These are phyloP conservation scores for Aureobasidium zeae DNA, from an alignment of 2,329 filamentous ascomycete species.

Conservation along the genomic window DNA sequence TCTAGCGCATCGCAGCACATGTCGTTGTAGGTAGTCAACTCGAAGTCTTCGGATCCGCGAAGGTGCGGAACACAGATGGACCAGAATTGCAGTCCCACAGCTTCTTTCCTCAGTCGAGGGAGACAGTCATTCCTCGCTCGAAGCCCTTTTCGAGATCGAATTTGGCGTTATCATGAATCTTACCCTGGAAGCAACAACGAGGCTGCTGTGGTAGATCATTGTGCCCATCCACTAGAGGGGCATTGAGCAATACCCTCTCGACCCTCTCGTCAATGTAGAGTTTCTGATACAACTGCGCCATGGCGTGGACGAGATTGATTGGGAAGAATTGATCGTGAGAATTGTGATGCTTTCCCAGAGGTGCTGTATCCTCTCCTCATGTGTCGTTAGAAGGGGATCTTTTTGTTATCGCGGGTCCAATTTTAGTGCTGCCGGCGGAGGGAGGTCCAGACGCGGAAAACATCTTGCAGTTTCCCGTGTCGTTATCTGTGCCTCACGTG, in stretches of 20 bases:
- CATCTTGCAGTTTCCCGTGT: too few species aligned
- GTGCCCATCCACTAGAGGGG: slow-evolving; percentile 31
- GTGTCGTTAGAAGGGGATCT: too few species aligned
- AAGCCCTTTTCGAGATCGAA: slow-evolving; percentile 29
- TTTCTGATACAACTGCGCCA: too few species aligned
- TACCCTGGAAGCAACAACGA: slow-evolving; percentile 24
- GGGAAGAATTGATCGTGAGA: too few species aligned
- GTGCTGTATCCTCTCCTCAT: too few species aligned
- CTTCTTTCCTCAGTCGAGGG: slow-evolving; percentile 17
- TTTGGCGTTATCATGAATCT: slow-evolving; percentile 28
- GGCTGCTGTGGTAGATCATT: slow-evolving; percentile 26
- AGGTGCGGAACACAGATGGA: slow-evolving; percentile 20
- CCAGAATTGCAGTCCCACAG: slow-evolving; percentile 26
- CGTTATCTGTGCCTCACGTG: too few species aligned
- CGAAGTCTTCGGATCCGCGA: slow-evolving; percentile 24
- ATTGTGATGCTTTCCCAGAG: too few species aligned
- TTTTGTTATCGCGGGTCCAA: too few species aligned
- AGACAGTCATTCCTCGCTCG: slow-evolving; percentile 26
- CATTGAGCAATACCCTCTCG: slow-evolving; percentile 23
- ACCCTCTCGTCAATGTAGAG: slow-evolving; percentile 26
- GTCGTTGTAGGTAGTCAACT: slow-evolving; percentile 21
- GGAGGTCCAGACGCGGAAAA: too few species aligned
- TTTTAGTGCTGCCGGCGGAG: too few species aligned
- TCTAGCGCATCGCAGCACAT: slow-evolving; percentile 22
- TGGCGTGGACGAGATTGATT: too few species aligned